Evolutionary conservation across 352 stramenopile species (phyloP).

Genomic region (Globisporangium takayamanum): DNA sequence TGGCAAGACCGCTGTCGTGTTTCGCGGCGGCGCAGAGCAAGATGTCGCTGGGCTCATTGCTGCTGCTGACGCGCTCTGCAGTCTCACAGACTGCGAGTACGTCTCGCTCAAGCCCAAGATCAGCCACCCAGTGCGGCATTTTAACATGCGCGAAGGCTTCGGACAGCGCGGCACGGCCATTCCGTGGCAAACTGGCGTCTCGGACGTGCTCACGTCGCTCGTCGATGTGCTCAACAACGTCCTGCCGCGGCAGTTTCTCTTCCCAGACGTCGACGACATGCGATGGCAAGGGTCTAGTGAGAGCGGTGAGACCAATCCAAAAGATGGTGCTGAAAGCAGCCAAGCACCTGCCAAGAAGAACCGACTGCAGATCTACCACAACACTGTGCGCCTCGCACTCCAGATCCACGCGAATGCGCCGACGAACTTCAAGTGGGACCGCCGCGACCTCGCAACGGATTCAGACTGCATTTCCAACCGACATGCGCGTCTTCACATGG

Average conservation of each 20-base stretch:
- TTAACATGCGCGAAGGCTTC: constrained; percentile 59
- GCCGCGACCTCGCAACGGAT: constrained; percentile 6
- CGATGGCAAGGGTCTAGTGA: constrained; percentile 16
- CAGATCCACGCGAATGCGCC: constrained; percentile 40
- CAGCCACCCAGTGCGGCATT: constrained; percentile 38
- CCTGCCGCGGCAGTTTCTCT: constrained; percentile 30
- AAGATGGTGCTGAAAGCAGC: too few relatives aligned
- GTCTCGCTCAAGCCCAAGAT: constrained; percentile 51
- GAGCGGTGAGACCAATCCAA: not conserved
- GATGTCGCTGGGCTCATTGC: constrained; percentile 32
- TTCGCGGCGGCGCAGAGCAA: constrained; percentile 41
- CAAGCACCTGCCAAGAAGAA: constrained; percentile 13
- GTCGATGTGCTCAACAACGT: constrained; percentile 53
- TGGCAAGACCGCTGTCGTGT: constrained; percentile 47
- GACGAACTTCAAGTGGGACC: constrained; percentile 33
- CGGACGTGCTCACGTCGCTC: constrained; percentile 44
- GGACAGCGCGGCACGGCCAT: constrained; percentile 28
- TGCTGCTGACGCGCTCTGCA: constrained; percentile 36
- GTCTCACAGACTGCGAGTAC: constrained; percentile 38
- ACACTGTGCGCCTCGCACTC: constrained; percentile 30
- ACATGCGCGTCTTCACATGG: constrained; percentile 15
- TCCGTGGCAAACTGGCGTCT: constrained; percentile 37
- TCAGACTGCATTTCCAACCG: constrained; percentile 9
- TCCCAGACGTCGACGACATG: constrained; percentile 26
- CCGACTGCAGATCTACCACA: constrained; percentile 41